Evolutionary conservation across 1,139 yeast species (phyloP), one percentile per base, ranked within the genome.

Genomic region (Scheffersomyces titani): DNA sequence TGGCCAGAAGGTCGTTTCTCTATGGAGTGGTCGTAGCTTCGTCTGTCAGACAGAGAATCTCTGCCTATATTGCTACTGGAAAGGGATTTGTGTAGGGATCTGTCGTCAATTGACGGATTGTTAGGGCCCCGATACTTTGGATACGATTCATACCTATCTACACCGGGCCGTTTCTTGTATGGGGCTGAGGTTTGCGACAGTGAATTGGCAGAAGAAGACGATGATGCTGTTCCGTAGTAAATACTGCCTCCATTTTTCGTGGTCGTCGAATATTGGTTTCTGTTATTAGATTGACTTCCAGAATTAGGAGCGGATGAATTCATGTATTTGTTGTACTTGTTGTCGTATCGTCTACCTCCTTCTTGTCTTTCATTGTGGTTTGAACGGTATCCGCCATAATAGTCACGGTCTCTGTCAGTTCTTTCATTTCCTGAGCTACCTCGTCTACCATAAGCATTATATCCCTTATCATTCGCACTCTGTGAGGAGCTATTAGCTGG

Each of bases 321-420:
- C 44, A 18, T 51, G 52, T 62, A 63, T 55, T 62, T 62, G 60
- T 55, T 57, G 55, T 64, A 63, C 47, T 63, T 63, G 52, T 55
- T 51, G 13, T 62, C 65, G 51, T 57, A 57, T 11, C 67, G 51
- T 6, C 55, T 51, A 5, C 22, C 22, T 19, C 24, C 24, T 1
- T 16, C 24, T 16, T 30, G 40, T 30, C 40, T 7, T 30, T 30
- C 40, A 9, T 9, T 30, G 6, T 52, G 52, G 53, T 52, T 53
- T 3, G 57, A 52, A 16, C 66, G 53, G 58, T 61, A 63, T 21
- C 59, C 59, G 6, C 65, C 65, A 48, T 64, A 62, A 57, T 59
- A 63, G 48, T 64, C 67, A 44, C 67, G 20, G 13, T 61, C 65
- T 18, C 47, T 47, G 51, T 57, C 53, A 7, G n/a, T 22, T 46